Percentiles rank a stretch among this genome's conserved stretches.
These are phyloP conservation scores for Alnus glutinosa DNA, from an alignment of 306 rosid genomes.

Conservation along the genomic window DNA sequence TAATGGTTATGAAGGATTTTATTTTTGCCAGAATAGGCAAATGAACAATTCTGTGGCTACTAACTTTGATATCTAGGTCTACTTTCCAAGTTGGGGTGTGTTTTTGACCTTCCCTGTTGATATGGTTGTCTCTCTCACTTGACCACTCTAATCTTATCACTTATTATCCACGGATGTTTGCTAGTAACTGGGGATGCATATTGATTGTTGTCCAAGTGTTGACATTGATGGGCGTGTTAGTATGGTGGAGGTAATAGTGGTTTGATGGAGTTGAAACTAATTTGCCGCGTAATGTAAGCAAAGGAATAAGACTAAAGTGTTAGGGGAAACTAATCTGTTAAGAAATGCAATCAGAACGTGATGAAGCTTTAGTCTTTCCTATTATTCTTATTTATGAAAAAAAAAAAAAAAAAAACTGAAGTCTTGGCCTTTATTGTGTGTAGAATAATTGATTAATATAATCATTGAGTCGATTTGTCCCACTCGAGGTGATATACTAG, in stretches of 20 bases:
- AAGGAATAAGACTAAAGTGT: no score
- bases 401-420: not conserved
- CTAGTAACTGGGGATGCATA: not conserved
- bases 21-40: not conserved
- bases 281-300: not conserved
- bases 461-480: not conserved
- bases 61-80: not conserved
- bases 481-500: not conserved
- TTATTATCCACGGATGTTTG: not conserved
- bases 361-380: no score
- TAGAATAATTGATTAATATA: not conserved
- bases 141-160: not conserved
- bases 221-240: not conserved
- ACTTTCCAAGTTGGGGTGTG: not conserved
- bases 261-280: not conserved
- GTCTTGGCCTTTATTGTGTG: not conserved
- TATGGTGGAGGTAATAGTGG: not conserved
- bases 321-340: no score
- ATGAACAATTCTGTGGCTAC: not conserved
- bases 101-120: not conserved
- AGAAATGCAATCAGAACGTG: no score
- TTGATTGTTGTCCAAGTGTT: not conserved
- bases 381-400: no score
- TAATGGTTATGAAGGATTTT: not conserved
- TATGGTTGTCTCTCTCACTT: not conserved